phyloP scores from a whole-genome alignment of 2,329 filamentous ascomycete species.

The Penicillium griseofulvum region DNA sequence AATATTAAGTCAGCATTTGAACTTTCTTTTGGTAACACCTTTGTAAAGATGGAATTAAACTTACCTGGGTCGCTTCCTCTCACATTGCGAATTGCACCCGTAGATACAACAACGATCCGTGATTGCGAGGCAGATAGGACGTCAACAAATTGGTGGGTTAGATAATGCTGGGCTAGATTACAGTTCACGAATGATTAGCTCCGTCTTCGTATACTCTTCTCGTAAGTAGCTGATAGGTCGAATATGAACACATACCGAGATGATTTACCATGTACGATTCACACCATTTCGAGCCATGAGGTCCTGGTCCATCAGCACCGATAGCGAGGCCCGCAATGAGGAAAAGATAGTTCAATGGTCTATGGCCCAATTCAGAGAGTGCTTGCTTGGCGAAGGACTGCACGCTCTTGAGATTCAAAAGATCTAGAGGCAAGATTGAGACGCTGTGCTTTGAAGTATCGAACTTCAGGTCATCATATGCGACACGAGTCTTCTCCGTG shows the following conservation, averaged over 20 bases:
- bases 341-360: conserved; percentile 20
- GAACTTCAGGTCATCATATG: conserved; percentile 19
- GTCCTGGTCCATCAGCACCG: conserved; percentile 17
- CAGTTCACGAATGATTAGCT: background rate
- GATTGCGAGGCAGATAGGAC: conserved; percentile 19
- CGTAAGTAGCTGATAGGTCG: background rate
- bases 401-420: conserved; percentile 21
- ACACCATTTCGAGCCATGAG: conserved; percentile 27
- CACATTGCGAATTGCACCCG: conserved; percentile 24
- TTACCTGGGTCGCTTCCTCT: conserved; percentile 21
- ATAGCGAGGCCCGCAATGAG: conserved; percentile 19
- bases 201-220: background rate
- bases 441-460: conserved; percentile 21
- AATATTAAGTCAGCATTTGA: background rate
- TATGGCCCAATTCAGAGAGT: conserved; percentile 14
- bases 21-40: background rate
- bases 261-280: conserved; percentile 24
- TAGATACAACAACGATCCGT: conserved; percentile 25
- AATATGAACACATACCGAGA: conserved; percentile 17
- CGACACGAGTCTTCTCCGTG: conserved; percentile 15
- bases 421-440: conserved; percentile 21
- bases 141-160: conserved; percentile 19
- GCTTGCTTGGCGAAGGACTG: conserved; percentile 22
- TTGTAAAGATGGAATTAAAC: background rate
- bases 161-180: conserved; percentile 21